phyloP scores from a whole-genome alignment of 2,329 filamentous ascomycete species.

The Purpureocillium lavendulum region DNA sequence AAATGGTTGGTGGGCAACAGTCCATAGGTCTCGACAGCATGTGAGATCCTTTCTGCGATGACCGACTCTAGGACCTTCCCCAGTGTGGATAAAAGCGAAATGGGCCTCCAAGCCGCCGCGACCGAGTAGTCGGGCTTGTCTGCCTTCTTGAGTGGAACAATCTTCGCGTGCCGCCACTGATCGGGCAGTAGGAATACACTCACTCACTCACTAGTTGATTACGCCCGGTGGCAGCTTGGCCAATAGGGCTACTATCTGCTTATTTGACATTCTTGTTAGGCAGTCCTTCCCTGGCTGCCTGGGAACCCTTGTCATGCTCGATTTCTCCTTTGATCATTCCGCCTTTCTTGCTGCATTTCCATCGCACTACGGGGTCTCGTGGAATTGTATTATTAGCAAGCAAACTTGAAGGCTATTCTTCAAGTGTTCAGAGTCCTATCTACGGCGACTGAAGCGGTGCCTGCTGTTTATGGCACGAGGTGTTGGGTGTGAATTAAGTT shows the following conservation, averaged over 20 bases:
- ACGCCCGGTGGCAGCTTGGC: background rate
- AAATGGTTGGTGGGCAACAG: too few relatives aligned
- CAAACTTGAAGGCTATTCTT: slow-evolving; percentile 9
- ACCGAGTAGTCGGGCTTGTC: slow-evolving; percentile 15
- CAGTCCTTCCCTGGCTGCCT: background rate
- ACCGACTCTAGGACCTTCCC: too few relatives aligned
- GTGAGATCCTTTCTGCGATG: too few relatives aligned
- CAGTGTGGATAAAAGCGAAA: slow-evolving; percentile 3
- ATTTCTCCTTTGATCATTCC: background rate
- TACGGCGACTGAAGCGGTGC: slow-evolving; percentile 8
- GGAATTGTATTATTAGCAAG: slow-evolving; percentile 4
- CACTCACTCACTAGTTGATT: background rate
- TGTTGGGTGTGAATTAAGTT: slow-evolving; percentile 2
- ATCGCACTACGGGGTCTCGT: background rate
- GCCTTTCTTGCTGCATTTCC: background rate
- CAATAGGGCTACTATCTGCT: background rate
- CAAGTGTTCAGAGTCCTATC: slow-evolving; percentile 11
- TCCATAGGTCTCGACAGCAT: too few relatives aligned
- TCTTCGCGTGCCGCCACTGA: too few relatives aligned
- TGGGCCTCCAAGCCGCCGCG: slow-evolving; percentile 13
- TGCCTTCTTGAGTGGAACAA: slow-evolving; percentile 18
- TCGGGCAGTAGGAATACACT: slow-evolving; percentile 5
- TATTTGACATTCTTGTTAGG: background rate
- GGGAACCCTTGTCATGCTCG: background rate
- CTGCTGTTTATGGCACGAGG: slow-evolving; percentile 1